Conservation (phyloP, 768 basidiomycete genomes). For the Boletus sp. region DNA sequence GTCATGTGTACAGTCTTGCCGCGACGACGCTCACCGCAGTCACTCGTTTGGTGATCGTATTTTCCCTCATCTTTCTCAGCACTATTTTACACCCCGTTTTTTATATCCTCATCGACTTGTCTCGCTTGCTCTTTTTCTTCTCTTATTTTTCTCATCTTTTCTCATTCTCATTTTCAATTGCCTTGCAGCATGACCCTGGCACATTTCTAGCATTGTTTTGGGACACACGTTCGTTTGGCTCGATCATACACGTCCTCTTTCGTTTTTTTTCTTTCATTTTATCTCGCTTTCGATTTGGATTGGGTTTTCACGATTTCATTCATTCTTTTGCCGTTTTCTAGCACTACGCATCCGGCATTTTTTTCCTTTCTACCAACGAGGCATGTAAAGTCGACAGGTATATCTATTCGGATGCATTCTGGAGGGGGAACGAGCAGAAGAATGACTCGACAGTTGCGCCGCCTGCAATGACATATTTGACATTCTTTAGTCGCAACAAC, state of each 20-base stretch:
- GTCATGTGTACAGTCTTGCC: background rate
- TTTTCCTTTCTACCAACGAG: background rate
- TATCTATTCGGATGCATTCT: background rate
- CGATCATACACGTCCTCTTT: background rate
- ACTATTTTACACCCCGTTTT: background rate
- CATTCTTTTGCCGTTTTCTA: background rate
- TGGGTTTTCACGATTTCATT: background rate
- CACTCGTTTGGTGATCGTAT: conserved; percentile 10
- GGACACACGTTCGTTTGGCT: conserved; percentile 7
- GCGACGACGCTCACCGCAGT: background rate
- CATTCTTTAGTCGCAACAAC: background rate
- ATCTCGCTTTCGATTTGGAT: background rate
- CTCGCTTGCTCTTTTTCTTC: background rate
- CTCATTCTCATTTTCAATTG: background rate
- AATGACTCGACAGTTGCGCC: background rate
- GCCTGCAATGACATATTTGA: background rate
- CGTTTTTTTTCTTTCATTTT: too few relatives aligned
- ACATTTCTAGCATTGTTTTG: conserved; percentile 13
- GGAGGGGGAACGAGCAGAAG: background rate
- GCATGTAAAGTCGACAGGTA: conserved; percentile 9
- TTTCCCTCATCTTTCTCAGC: conserved; percentile 10
- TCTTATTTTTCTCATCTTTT: background rate
- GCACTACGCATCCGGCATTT: background rate
- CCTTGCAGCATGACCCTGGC: background rate
- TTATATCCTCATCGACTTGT: conserved; percentile 13